These are phyloP conservation scores for Aspergillus tanneri DNA, from an alignment of 2,329 filamentous ascomycete species.

Conservation along the genomic window DNA sequence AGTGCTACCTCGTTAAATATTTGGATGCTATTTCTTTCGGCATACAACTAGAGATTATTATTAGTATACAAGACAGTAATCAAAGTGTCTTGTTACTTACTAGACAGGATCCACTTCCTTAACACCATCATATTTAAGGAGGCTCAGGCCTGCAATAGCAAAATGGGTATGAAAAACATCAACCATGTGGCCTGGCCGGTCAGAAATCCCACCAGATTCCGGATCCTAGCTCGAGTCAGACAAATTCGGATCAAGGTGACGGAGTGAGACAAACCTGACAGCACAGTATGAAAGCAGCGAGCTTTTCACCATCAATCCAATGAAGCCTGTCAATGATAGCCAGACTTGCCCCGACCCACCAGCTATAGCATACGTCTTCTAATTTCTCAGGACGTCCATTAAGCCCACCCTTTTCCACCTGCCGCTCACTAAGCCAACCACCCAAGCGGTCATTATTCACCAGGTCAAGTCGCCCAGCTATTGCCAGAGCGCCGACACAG, in stretches of 20 bases:
- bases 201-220: slow-evolving; percentile 79
- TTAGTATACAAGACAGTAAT: not conserved
- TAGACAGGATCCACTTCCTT: slow-evolving; percentile 85
- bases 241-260: not conserved
- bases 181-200: slow-evolving; percentile 89
- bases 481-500: slow-evolving; percentile 81
- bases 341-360: slow-evolving; percentile 94
- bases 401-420: slow-evolving; percentile 80
- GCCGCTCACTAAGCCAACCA: slow-evolving; percentile 89
- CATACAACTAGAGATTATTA: slow-evolving; percentile 57
- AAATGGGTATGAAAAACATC: slow-evolving; percentile 97
- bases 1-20: slow-evolving; percentile 48
- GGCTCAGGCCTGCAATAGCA: slow-evolving; percentile 80
- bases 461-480: slow-evolving; percentile 76
- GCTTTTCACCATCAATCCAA: slow-evolving; percentile 85
- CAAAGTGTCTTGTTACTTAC: slow-evolving; percentile 52
- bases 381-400: slow-evolving; percentile 94
- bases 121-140: slow-evolving; percentile 74
- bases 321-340: slow-evolving; percentile 83
- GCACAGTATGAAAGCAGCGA: slow-evolving; percentile 77
- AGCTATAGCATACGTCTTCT: slow-evolving; percentile 97
- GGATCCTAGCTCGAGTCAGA: slow-evolving; percentile 59
- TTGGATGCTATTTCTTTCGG: slow-evolving; percentile 65
- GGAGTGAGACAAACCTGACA: slow-evolving; percentile 62
- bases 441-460: slow-evolving; percentile 80